Percentiles rank a stretch among this genome's conserved stretches.
These are phyloP conservation scores for Cytospora paraplurivora DNA, from an alignment of 2,329 filamentous ascomycete genomes.

Conservation along the genomic window DNA sequence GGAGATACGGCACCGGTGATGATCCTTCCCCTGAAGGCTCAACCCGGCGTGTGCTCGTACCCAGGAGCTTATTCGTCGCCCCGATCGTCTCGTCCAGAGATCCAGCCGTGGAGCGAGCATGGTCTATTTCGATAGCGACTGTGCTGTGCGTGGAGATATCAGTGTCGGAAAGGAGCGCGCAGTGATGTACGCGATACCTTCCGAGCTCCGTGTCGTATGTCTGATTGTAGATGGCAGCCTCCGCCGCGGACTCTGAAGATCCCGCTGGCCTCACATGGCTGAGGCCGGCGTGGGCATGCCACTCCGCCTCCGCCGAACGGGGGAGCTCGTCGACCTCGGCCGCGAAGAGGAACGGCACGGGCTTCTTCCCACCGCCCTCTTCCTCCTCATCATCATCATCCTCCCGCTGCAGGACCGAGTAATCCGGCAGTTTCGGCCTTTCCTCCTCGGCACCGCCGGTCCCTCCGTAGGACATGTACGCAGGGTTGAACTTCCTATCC, in stretches of 20 bases:
- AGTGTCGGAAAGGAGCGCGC: neutral
- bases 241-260: conserved; percentile 26
- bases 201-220: neutral
- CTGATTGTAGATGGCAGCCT: conserved; percentile 29
- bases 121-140: conserved; percentile 1
- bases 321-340: conserved; percentile 79
- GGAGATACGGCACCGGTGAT: conserved; percentile 33
- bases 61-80: neutral
- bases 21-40: neutral
- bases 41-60: neutral
- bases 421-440: conserved; percentile 50
- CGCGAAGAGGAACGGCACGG: conserved; percentile 69
- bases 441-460: conserved; percentile 32
- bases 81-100: conserved; percentile 5
- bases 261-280: conserved; percentile 35
- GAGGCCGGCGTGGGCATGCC: conserved; percentile 71
- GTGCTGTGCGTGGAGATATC: conserved; percentile 20
- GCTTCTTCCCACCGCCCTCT: conserved; percentile 33
- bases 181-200: conserved; percentile 17
- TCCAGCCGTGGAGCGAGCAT: neutral
- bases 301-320: conserved; percentile 75
- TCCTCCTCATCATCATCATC: conserved; percentile 37
- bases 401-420: conserved; percentile 42
- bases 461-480: conserved; percentile 46
- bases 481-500: conserved; percentile 62